Base-by-base conservation (phyloP, 1,284 basidiomycete genomes). In the Fomitopsis palustris region DNA sequence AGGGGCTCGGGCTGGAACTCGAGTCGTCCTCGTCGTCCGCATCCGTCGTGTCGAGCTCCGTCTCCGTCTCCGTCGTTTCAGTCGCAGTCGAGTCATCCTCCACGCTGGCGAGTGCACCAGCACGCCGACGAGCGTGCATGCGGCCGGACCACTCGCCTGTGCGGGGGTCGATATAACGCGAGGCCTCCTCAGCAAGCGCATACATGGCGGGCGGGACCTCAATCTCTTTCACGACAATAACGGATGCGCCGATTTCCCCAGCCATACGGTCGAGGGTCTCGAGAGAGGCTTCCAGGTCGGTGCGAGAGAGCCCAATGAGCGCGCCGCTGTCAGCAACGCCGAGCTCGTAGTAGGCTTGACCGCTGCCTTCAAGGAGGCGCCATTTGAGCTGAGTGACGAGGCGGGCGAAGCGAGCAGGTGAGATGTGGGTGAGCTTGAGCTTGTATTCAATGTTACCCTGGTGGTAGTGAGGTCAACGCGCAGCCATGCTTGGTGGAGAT, bases 351-450 rank as follows among this genome's bases (percentile, higher is more conserved):
- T 94, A 92, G 0, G 95, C 94, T 69, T 93, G 89, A 4, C 95
- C 95, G 4, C 91, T 88, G 16, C 95, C 95, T 73, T 96, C 92
- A 54, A 95, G 86, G 4, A 97, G 81, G 3, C 95, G 84, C 95
- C 95, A 97, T 73, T 96, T 95, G 74, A 96, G 86, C 75, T 97
- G 95, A 1, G 95, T 96, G 58, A 95, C 90, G 17, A 97, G 87
- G 41, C 88, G 83, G 3, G 83, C 81, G 67, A 93, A 90, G 43
- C 90, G 88, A 12, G 85, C 80, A 0, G 86, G 81, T 14, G 88
- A 82, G 0, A 92, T 88, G 53, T 81, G 76, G 17, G 89, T 79
- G 19, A 94, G 86, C 69, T 92, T 89, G 23, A 93, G 83, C 74
- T 94, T 94, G 78, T 94, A 94, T 72, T 94, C 92, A 65, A 93